phyloP scores from a whole-genome alignment of 805 yeast genomes.

The Saturnispora serradocipensis region DNA sequence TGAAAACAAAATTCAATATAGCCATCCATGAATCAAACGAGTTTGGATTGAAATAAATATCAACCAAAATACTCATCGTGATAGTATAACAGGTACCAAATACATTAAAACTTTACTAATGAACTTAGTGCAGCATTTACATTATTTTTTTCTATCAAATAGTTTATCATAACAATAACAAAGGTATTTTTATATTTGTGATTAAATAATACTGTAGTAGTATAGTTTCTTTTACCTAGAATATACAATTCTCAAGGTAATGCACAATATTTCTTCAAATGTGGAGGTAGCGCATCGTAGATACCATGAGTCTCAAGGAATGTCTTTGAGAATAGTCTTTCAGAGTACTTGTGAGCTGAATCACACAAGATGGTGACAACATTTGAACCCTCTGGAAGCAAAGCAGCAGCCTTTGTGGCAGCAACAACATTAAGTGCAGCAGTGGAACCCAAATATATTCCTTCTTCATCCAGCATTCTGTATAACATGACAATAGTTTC shows the following conservation, averaged over 20 bases:
- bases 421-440: conserved; percentile 87
- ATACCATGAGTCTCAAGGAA: conserved; percentile 72
- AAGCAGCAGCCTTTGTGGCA: conserved; percentile 66
- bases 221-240: neutral
- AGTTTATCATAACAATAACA: neutral
- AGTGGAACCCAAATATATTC: conserved; percentile 84
- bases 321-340: conserved; percentile 62
- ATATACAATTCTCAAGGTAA: conserved; percentile 23
- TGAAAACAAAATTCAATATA: conserved; percentile 46
- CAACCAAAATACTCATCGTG: neutral
- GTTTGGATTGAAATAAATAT: conserved; percentile 42
- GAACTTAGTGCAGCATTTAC: neutral
- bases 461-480: conserved; percentile 79
- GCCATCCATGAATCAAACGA: conserved; percentile 81
- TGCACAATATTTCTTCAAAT: conserved; percentile 59
- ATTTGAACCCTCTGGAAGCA: conserved; percentile 67
- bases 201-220: too few species aligned
- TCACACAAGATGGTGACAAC: conserved; percentile 88
- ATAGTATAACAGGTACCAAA: neutral
- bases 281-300: conserved; percentile 56
- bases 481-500: conserved; percentile 79
- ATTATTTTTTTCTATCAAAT: neutral
- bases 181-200: neutral
- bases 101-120: neutral
- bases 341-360: conserved; percentile 83